Base-by-base conservation (phyloP, 345 rosid genomes). In the Murraya paniculata region DNA sequence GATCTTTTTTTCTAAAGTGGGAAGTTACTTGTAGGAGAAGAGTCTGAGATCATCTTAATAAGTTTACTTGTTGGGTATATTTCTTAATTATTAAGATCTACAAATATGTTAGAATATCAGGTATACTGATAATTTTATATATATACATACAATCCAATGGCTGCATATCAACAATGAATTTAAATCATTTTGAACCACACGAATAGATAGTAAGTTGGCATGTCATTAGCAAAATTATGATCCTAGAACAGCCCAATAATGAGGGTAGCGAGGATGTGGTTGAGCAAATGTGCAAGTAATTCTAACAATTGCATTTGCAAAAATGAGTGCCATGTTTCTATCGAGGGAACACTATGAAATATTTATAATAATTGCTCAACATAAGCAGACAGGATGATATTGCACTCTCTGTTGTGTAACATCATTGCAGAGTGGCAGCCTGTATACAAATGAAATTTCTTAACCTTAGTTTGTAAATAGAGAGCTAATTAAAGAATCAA, bases 351-450 rank as follows among this genome's bases (percentile, higher is more conserved):
- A 73, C 18, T 25, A 73, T 73, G 35, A 73, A 10, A 24, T 59
- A n/a, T 7, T 25, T 4, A 36, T 9, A 24, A 59, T 59, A 45
- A 72, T 73, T 59, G 31, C 76, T 24, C 65, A n/a, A 4, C 57
- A 39, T 25, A 66, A 10, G 4, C 8, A 28, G 21, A 31, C n/a
- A 39, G 35, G 18, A 14, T 59, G 68, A 18, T 1, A 5, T 2
- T 45, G 50, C 60, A 19, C 74, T 6, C 9, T 9, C 24, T 31
- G 25, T 53, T 19, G 7, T 25, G 67, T 22, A 55, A 62, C 14
- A 77, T 73, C 22, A 81, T 45, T 55, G 64, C 11, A 45, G 72
- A 68, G 78, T 76, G 76, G 30, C 55, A 11, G 8, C 25, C 38
- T 53, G 27, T 66, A 9, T 59, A 33, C 8, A 66, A 61, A 71